Conservation (phyloP, 441 rosid genomes). For the Populus hybrid region DNA sequence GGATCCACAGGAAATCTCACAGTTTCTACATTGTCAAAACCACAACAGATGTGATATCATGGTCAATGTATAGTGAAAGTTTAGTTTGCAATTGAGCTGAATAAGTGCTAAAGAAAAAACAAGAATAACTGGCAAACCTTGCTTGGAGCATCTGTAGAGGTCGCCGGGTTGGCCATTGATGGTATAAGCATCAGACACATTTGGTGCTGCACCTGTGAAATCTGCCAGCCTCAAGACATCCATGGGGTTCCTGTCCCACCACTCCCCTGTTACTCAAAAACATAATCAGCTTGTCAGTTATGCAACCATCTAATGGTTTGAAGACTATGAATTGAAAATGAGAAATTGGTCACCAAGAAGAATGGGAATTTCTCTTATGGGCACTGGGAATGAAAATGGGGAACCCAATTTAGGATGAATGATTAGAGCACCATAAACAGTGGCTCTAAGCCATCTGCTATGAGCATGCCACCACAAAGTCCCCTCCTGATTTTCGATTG, state of each 20-base stretch:
- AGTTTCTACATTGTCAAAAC: constrained; percentile 46
- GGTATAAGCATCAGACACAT: constrained; percentile 14
- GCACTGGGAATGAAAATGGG: constrained; percentile 68
- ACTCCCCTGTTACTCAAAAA: constrained; percentile 53
- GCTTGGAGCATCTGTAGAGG: constrained; percentile 69
- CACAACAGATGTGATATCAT: neutral
- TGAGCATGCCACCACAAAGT: constrained; percentile 99
- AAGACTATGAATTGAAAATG: neutral
- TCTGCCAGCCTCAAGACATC: constrained; percentile 59
- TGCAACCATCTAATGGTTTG: neutral
- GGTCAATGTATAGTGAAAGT: neutral
- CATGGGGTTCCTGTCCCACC: constrained; percentile 88
- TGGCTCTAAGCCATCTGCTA: constrained; percentile 87
- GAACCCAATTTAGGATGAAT: constrained; percentile 58
- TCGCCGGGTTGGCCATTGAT: constrained; percentile 94
- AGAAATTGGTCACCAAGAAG: constrained; percentile 49
- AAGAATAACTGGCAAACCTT: constrained; percentile 39
- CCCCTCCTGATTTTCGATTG: constrained; percentile 78
- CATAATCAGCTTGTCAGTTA: neutral
- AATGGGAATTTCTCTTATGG: constrained; percentile 58
- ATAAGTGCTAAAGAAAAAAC: neutral
- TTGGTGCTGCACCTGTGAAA: constrained; percentile 70
- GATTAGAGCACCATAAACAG: constrained; percentile 29
- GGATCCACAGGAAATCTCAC: constrained; percentile 43
- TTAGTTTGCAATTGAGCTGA: neutral